Evolutionary conservation across 345 rosid genomes (phyloP).

Genomic region (Pugionium dolabratum): DNA sequence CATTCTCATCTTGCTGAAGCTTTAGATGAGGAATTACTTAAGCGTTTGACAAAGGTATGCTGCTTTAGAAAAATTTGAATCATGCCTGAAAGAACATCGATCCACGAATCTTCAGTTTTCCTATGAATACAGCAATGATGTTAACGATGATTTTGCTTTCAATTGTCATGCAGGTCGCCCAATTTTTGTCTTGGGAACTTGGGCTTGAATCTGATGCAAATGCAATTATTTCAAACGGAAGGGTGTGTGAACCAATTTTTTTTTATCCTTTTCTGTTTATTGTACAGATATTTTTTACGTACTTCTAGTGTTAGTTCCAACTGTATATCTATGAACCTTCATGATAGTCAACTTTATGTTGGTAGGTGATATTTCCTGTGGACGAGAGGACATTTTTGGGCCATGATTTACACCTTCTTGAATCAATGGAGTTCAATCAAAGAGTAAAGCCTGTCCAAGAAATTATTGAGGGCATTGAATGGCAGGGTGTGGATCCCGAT

Average conservation of each 20-base stretch:
- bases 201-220: conserved; percentile 67
- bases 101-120: conserved; percentile 15
- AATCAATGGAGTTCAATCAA: conserved; percentile 83
- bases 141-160: conserved; percentile 24
- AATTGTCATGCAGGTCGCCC: conserved; percentile 56
- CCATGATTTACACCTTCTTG: conserved; percentile 82
- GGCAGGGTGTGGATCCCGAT: conserved; percentile 87
- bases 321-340: conserved; percentile 14
- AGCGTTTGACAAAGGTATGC: conserved; percentile 63
- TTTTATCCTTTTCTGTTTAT: background rate
- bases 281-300: background rate
- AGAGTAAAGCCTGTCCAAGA: conserved; percentile 73
- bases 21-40: conserved; percentile 49
- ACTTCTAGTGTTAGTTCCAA: background rate
- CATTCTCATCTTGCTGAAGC: conserved; percentile 54
- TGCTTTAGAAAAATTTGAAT: conserved; percentile 10
- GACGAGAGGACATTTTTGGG: conserved; percentile 70
- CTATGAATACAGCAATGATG: conserved; percentile 10
- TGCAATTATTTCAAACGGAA: conserved; percentile 87
- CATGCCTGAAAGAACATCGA: conserved; percentile 20
- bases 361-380: conserved; percentile 63
- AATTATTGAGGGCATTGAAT: conserved; percentile 77
- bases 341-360: conserved; percentile 9
- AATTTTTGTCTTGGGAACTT: conserved; percentile 60
- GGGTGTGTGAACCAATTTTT: conserved; percentile 52